phyloP scores from a whole-genome alignment of 495 filamentous ascomycete genomes.

The Aspergillus saccharolyticus region DNA sequence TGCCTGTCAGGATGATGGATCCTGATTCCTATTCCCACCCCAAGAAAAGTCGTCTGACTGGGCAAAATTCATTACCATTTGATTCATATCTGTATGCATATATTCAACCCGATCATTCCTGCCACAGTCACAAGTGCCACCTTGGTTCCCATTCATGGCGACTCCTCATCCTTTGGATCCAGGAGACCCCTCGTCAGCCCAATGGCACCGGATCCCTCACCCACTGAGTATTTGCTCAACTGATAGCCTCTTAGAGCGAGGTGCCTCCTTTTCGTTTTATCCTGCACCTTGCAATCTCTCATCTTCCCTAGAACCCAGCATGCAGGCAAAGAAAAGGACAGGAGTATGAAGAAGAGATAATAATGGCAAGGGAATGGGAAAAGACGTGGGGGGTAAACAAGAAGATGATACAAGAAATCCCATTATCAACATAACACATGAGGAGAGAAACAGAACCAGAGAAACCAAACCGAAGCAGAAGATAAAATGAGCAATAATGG shows the following conservation, averaged over 20 bases:
- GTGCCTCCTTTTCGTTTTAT: conserved; percentile 14
- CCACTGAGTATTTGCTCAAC: conserved; percentile 6
- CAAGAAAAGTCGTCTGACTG: neutral
- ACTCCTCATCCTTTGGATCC: neutral
- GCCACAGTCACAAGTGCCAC: neutral
- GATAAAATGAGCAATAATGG: conserved; percentile 3
- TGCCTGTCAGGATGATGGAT: neutral
- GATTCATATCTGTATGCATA: conserved; percentile 8
- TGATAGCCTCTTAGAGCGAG: conserved; percentile 6
- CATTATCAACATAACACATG: conserved; percentile 28
- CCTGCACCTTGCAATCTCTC: conserved; percentile 15
- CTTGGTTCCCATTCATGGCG: neutral
- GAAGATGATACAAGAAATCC: conserved; percentile 21
- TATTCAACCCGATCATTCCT: neutral
- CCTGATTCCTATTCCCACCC: no score
- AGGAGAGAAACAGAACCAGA: conserved; percentile 15
- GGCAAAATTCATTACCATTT: conserved; percentile 1
- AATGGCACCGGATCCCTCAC: neutral
- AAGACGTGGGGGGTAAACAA: neutral
- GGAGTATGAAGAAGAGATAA: neutral
- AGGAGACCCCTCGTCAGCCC: neutral
- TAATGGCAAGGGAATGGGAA: conserved; percentile 1
- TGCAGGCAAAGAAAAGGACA: neutral
- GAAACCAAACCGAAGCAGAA: conserved; percentile 15
- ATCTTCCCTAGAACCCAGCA: conserved; percentile 13